Base-by-base conservation (phyloP, 1,139 yeast species). In the Debaryomyces psychrophilus region DNA sequence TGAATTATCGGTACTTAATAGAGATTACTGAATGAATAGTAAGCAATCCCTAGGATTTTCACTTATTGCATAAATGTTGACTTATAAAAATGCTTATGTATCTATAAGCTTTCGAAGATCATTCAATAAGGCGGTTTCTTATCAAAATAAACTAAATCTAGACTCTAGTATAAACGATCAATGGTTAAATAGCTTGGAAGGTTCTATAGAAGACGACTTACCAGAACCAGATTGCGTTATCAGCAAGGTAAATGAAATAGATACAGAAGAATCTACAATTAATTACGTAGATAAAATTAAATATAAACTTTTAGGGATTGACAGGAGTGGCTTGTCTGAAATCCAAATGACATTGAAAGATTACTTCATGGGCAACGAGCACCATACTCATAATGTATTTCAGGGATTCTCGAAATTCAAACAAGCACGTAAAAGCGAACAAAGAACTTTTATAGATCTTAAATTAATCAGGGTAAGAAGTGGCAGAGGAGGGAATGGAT, bases 401-500 rank as follows among this genome's bases (percentile, higher is more conserved):
- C 53, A 60, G 47, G 65, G 73, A 44, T 44, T 57, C 51, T 53
- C 58, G 52, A 57, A 52, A 54, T 60, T 39, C 55, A 56, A 57
- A 38, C 68, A 66, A 47, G 77, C 72, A 3, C 66, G 65, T 42
- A 62, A 62, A 45, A 63, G 71, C 1, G 79, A 73, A 47, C 71
- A 68, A 45, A 59, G 73, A 34, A 71, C 76, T 29, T 75, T 75
- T 53, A 67, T 71, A 22, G 96, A 90, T 62, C 65, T 88, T n/a
- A 76, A 82, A 53, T 76, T 90, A 12, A 75, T 90, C 5, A 77
- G 81, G 46, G 71, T 88, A n/a, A 67, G 68, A 8, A 83, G 95
- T 37, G 99, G 99, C 0, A 73, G 71, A 41, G 99, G 99, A 25
- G 99, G 99, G 1, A 77, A 85, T 61, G 99, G 99, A 5, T 77